Evolutionary conservation across 164 flowering plant genomes (phyloP).

Genomic region (Nelumbo lutea): DNA sequence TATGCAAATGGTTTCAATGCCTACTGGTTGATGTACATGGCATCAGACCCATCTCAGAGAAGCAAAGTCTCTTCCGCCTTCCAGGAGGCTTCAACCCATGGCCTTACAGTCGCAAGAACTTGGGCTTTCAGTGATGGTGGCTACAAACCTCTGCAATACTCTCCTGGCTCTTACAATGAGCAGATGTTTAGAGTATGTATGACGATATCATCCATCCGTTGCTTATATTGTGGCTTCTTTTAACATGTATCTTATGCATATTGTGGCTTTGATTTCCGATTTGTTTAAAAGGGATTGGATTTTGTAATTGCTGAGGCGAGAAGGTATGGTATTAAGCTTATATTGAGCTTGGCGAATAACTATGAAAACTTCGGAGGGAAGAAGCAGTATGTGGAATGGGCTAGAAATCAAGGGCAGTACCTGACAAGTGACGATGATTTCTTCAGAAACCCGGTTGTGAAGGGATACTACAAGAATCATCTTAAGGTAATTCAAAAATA

Average conservation of each 20-base stretch:
- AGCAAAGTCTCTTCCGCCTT: constrained; percentile 51
- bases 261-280: neutral
- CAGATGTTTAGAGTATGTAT: constrained; percentile 52
- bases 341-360: constrained; percentile 68
- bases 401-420: constrained; percentile 51
- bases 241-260: neutral
- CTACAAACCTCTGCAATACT: constrained; percentile 52
- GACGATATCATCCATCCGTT: neutral
- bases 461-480: constrained; percentile 67
- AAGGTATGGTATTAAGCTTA: constrained; percentile 61
- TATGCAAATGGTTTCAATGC: constrained; percentile 88
- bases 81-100: constrained; percentile 54
- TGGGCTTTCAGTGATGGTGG: constrained; percentile 95
- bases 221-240: neutral
- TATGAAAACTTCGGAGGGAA: constrained; percentile 75
- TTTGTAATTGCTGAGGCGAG: constrained; percentile 74
- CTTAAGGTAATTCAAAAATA: constrained; percentile 27
- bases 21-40: constrained; percentile 76
- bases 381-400: constrained; percentile 81
- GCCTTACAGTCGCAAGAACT: constrained; percentile 74
- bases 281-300: constrained; percentile 57
- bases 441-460: constrained; percentile 56
- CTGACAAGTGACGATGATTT: constrained; percentile 72
- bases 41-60: constrained; percentile 68
- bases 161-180: constrained; percentile 75